Percentiles rank a stretch among this genome's conserved stretches.
Conservation (phyloP, 352 stramenopile genomes). For the Phytophthora boehmeriae region DNA sequence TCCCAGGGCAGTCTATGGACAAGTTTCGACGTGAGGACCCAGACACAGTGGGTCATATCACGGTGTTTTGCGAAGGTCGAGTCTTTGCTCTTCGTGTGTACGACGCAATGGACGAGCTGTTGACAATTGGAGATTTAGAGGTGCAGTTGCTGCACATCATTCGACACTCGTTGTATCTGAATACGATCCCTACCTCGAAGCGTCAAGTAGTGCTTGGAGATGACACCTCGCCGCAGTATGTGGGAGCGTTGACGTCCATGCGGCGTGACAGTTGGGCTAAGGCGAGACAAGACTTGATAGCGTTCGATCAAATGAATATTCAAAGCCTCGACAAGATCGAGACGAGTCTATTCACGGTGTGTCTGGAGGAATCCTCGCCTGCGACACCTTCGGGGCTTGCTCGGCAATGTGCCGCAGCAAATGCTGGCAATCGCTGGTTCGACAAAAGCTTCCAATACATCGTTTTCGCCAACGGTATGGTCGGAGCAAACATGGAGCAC, state of each 20-base stretch:
- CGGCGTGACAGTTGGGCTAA: conserved; percentile 90
- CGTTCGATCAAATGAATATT: conserved; percentile 51
- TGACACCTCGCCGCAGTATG: conserved; percentile 35
- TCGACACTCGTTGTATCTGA: conserved; percentile 50
- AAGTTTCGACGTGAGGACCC: conserved; percentile 53
- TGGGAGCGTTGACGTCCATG: conserved; percentile 90
- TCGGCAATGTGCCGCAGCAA: conserved; percentile 60
- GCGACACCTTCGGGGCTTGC: conserved; percentile 50
- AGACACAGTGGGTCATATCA: conserved; percentile 43
- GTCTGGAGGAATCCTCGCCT: conserved; percentile 75
- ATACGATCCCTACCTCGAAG: conserved; percentile 27
- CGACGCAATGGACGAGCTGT: conserved; percentile 44
- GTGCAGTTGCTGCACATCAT: conserved; percentile 62
- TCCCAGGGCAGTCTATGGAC: conserved; percentile 68
- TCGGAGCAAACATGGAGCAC: conserved; percentile 93
- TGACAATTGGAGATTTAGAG: conserved; percentile 73
- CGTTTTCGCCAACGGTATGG: conserved; percentile 92
- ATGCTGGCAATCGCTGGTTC: conserved; percentile 92
- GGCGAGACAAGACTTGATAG: conserved; percentile 69
- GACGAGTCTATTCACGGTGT: conserved; percentile 89
- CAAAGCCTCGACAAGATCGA: conserved; percentile 86
- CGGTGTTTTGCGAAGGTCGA: conserved; percentile 58
- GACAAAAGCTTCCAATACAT: conserved; percentile 97
- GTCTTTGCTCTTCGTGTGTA: conserved; percentile 60
- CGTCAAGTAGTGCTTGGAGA: conserved; percentile 13